Base-by-base conservation (phyloP, 75 land plant genomes). In the Cryptomeria japonica region DNA sequence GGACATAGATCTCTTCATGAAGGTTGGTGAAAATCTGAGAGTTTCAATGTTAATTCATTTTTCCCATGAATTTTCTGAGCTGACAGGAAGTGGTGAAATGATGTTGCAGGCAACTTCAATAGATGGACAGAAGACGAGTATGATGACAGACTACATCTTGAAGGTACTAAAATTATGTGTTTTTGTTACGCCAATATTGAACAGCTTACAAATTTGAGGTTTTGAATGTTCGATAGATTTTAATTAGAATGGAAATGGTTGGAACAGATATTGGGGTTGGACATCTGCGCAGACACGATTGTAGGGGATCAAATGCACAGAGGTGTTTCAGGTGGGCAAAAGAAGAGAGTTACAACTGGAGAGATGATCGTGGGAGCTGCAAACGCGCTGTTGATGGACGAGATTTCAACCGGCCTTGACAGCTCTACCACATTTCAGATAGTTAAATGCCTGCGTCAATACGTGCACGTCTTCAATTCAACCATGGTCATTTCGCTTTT, bases 1-100 rank as follows among this genome's bases (percentile, higher is more conserved):
- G 85, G 99, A 96, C 91, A 92, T 96, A 36, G 99, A 97, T 90
- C 86, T 93, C 83, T 97, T 94, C 87, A 95, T 97, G 93, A 97
- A 97, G 95, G 99, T 96, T 89, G 5, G 79, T 0, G 6, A 38
- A 5, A 0, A 13, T 77, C 77, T 73, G 0, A 82, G 15, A 19
- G 4, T 78, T 56, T 79, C 3, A 51, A 36, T 32, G n/a, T 88
- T 88, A 77, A 7, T 10, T 49, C 51, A 49, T 6, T 6, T 49
- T 85, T 80, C 36, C 55, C 31, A 7, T 19, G 28, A 25, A 64
- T 22, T 6, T 25, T 64, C 70, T 5, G 28, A 8, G n/a, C 28
- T 68, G 4, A 68, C 31, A 7, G 72, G 31, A 25, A 68, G 25
- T 68, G 5, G 31, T 15, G 18, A 58, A 19, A 15, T 15, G 64